Evolutionary conservation across 805 yeast genomes (phyloP), one percentile per base, ranked within the genome.

Genomic region (Komagataella pseudopastoris): DNA sequence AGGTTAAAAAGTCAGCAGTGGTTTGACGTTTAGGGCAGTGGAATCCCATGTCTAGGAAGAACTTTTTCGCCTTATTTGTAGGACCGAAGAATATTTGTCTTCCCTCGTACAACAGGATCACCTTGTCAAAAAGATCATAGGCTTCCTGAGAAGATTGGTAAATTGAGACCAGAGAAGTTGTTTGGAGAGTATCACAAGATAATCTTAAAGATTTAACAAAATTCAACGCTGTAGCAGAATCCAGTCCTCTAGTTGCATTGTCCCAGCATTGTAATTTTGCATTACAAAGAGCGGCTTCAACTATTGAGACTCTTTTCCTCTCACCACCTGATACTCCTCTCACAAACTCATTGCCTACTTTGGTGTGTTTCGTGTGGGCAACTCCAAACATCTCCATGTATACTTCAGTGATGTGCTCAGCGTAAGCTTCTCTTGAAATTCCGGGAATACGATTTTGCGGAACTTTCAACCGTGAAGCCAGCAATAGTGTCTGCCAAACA

Each of bases 181-280:
- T 69, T 12, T 72, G 70, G 47, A 70, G 59, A 39, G 80, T 64
- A 53, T 58, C 66, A 18, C 81, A 78, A 22, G 74, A 67, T 3
- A 78, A 70, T 59, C 75, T 76, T 55, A 78, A 67, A 43, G 82
- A 80, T 59, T 72, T 67, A 51, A 76, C 72, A 54, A 77, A 78
- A 58, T 78, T 81, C 55, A 76, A 65, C 10, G 83, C 82, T 44
- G 82, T 77, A 20, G 83, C 81, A 16, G 84, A 70, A 67, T 78
- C 84, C 62, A 78, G 70, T 56, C 84, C 84, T 70, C 83, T 74
- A 14, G 84, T 78, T n/a, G 83, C 76, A 55, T 78, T 78, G 69
- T 78, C 79, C 77, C 77, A 75, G 62, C 77, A 74, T 56, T 72
- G 76, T 45, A 75, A 56, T 53, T 65, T 66, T 30, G 82, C 75